Percentiles rank a stretch among this genome's conserved stretches.
Evolutionary conservation across 768 basidiomycete species (phyloP).

Genomic region (Mycena metata): DNA sequence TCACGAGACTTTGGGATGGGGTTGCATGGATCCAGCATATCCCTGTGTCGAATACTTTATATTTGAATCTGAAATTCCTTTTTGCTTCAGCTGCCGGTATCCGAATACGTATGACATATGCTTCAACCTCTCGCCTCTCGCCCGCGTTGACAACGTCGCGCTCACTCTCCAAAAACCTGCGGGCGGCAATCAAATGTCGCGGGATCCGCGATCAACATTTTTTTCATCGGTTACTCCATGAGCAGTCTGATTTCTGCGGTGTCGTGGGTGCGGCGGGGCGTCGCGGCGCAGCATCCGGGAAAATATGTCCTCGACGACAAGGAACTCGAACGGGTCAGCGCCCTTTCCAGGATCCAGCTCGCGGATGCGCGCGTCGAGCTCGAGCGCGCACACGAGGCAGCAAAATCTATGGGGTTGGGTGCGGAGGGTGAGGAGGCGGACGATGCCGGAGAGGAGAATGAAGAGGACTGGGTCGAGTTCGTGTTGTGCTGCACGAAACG

Average conservation of each 20-base stretch:
- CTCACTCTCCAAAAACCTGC: too few species aligned
- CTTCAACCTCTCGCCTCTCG: too few species aligned
- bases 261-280: constrained; percentile 87
- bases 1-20: too few species aligned
- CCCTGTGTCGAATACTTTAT: too few species aligned
- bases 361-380: constrained; percentile 92
- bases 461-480: constrained; percentile 90
- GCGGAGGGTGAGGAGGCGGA: constrained; percentile 75
- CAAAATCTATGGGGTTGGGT: constrained; percentile 76
- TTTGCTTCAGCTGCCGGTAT: too few species aligned
- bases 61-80: too few species aligned
- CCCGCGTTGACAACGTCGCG: too few species aligned
- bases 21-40: too few species aligned
- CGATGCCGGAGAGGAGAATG: constrained; percentile 54
- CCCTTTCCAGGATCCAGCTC: constrained; percentile 87
- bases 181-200: neutral
- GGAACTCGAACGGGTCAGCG: constrained; percentile 91
- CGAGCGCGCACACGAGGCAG: constrained; percentile 83
- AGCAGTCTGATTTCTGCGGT: constrained; percentile 82
- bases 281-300: constrained; percentile 77
- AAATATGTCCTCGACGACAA: constrained; percentile 93
- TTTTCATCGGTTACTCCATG: constrained; percentile 53
- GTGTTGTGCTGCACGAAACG: constrained; percentile 49
- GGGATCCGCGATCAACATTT: constrained; percentile 7
- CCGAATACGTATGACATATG: too few species aligned